A percentile compares a stretch with the other conserved stretches of the same genome.
Conservation (phyloP, 2,329 filamentous ascomycete species). For the Colletotrichum zoysiae region DNA sequence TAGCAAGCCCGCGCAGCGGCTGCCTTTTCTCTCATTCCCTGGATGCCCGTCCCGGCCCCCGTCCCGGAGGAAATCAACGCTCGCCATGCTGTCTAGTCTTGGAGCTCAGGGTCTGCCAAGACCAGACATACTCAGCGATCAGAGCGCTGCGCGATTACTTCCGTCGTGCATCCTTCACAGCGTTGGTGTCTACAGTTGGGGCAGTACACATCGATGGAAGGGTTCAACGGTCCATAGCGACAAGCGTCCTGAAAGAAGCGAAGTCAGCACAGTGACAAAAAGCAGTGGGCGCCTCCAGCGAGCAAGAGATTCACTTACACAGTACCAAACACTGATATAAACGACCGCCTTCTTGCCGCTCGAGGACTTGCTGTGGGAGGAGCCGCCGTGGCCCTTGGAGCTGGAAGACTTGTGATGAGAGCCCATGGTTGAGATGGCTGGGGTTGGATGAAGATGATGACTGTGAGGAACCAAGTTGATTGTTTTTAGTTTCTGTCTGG, state of each 20-base stretch:
- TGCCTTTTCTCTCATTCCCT: not conserved
- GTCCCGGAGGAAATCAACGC: not conserved
- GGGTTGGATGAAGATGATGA: not conserved
- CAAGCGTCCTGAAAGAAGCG: constrained; percentile 8
- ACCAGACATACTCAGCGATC: not conserved
- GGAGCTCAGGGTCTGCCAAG: not conserved
- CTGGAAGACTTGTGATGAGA: not conserved
- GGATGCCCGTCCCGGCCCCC: not conserved
- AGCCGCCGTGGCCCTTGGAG: constrained; percentile 1
- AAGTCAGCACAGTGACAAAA: not conserved
- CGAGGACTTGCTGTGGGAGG: constrained; percentile 6
- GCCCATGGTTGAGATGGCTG: not conserved
- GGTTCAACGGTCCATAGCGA: not conserved
- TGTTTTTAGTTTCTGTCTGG: not conserved
- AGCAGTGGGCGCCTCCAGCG: no score
- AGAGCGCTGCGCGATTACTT: not conserved
- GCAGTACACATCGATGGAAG: not conserved
- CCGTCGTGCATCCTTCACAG: not conserved
- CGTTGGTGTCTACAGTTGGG: constrained; percentile 7
- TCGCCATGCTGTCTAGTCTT: not conserved
- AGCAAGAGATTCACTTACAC: constrained; percentile 2
- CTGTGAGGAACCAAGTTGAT: no score
- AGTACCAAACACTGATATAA: constrained; percentile 11
- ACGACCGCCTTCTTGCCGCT: constrained; percentile 4
- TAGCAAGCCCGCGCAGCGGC: not conserved